Conservation (phyloP, 257 asterid genomes). For the Lithospermum erythrorhizon region DNA sequence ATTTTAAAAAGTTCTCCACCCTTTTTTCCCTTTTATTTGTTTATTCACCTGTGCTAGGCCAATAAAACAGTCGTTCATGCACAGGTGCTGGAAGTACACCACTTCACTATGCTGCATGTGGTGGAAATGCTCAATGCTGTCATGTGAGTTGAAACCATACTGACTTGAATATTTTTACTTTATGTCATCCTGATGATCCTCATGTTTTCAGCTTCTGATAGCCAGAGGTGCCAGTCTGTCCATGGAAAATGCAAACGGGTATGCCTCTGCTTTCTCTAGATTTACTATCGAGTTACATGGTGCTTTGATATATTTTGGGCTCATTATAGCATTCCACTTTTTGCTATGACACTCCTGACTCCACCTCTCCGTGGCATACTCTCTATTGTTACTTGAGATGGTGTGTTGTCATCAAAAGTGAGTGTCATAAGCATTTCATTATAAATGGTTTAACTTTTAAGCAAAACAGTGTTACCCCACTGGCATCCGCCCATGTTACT, state of each 20-base stretch:
- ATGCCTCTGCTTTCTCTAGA: constrained; percentile 12
- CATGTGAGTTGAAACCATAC: constrained; percentile 35
- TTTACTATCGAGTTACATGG: background rate
- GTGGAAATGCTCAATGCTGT: constrained; percentile 80
- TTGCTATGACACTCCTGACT: too few relatives aligned
- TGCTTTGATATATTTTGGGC: background rate
- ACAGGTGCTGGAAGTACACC: constrained; percentile 90
- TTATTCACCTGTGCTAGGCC: too few relatives aligned
- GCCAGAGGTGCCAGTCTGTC: constrained; percentile 59
- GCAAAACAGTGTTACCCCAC: too few relatives aligned
- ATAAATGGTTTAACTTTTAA: too few relatives aligned
- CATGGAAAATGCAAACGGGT: constrained; percentile 62
- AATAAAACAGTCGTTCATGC: constrained; percentile 1
- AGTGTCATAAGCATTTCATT: too few relatives aligned
- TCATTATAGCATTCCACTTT: background rate
- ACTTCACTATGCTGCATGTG: constrained; percentile 91
- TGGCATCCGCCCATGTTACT: too few relatives aligned
- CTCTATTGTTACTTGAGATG: too few relatives aligned
- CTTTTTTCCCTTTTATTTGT: too few relatives aligned
- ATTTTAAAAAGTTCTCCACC: too few relatives aligned
- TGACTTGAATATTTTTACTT: constrained; percentile 5
- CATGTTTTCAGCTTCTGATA: constrained; percentile 52
- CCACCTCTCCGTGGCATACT: too few relatives aligned
- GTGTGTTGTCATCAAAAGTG: too few relatives aligned
- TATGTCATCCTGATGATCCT: background rate